Evolutionary conservation across 176 grass and related monocot species (phyloP), one percentile per base, ranked within the genome.

Genomic region (Oryza meyeriana): DNA sequence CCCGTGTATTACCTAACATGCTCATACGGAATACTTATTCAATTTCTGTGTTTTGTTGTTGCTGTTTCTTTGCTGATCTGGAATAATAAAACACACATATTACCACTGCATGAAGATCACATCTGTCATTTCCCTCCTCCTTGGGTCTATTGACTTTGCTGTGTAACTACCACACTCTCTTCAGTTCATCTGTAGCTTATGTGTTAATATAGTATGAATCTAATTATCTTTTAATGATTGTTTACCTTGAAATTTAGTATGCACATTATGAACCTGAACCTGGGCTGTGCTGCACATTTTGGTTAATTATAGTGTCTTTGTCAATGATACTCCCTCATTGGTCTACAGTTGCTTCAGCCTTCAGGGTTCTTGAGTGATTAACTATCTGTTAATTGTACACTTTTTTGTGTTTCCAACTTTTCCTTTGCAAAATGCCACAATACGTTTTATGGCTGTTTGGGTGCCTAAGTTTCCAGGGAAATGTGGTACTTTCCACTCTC

Each of bases 1-100:
- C 12, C 12, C 30, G 26, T 47, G 82, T 85, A 81, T 28, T 63
- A 78, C 45, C 24, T 80, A 11, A 58, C 25, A 42, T 76, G 75
- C n/a, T 71, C 14, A 1, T 10, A 29, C 32, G 10, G 64, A 71
- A 66, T 78, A 52, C n/a, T 35, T 52, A 22, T 58, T 22, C 7
- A 8, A 47, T 26, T 81, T 75, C 4, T 65, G 34, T 63, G 9
- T 76, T 16, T 24, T 45, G 26, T 16, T 72, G 28, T 12, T 52
- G 41, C 29, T 72, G 27, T 45, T 39, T 61, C 59, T 78, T 24
- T 67, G 42, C 40, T 67, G 38, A n/a, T 81, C n/a, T 78, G 1
- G 26, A 47, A 74, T 72, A 75, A 65, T 62, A 55, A 31, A 71
- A 22, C 44, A 52, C 34, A 8, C 22, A 61, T 41, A 40, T 10